Evolutionary conservation across 345 rosid genomes (phyloP).

Genomic region (Heritiera littoralis): DNA sequence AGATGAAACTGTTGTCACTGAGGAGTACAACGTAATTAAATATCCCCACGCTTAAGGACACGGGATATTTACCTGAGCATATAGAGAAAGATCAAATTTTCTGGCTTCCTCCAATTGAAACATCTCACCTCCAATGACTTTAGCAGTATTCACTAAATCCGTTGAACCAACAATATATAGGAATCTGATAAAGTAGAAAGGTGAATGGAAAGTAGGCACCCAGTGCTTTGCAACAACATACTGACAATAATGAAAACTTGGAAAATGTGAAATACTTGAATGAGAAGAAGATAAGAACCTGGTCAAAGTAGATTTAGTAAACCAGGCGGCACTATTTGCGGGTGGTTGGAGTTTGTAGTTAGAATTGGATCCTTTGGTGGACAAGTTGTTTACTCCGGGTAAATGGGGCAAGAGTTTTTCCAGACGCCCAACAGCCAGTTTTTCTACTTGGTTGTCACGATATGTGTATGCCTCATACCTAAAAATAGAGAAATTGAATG

Average conservation of each 20-base stretch:
- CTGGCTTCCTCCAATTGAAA: slow-evolving; percentile 65
- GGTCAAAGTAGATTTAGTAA: slow-evolving; percentile 53
- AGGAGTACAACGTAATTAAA: neutral
- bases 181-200: slow-evolving; percentile 42
- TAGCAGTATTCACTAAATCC: slow-evolving; percentile 38
- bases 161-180: slow-evolving; percentile 44
- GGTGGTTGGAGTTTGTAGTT: slow-evolving; percentile 47
- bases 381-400: slow-evolving; percentile 43
- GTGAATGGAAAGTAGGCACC: neutral
- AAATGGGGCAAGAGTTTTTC: slow-evolving; percentile 50
- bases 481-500: neutral
- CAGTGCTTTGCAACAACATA: neutral
- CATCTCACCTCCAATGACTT: slow-evolving; percentile 51
- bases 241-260: neutral
- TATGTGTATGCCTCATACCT: slow-evolving; percentile 58
- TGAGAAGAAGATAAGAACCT: slow-evolving; percentile 35
- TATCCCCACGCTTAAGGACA: slow-evolving; percentile 2
- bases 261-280: neutral
- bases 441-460: slow-evolving; percentile 42
- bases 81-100: slow-evolving; percentile 56
- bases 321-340: slow-evolving; percentile 46
- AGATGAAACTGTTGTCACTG: slow-evolving; percentile 15
- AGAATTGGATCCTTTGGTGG: slow-evolving; percentile 44
- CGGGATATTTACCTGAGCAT: slow-evolving; percentile 38
- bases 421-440: slow-evolving; percentile 46